Percentiles rank a stretch among this genome's conserved stretches.
Conservation (phyloP, 495 filamentous ascomycete species). For the Podospora anserina region DNA sequence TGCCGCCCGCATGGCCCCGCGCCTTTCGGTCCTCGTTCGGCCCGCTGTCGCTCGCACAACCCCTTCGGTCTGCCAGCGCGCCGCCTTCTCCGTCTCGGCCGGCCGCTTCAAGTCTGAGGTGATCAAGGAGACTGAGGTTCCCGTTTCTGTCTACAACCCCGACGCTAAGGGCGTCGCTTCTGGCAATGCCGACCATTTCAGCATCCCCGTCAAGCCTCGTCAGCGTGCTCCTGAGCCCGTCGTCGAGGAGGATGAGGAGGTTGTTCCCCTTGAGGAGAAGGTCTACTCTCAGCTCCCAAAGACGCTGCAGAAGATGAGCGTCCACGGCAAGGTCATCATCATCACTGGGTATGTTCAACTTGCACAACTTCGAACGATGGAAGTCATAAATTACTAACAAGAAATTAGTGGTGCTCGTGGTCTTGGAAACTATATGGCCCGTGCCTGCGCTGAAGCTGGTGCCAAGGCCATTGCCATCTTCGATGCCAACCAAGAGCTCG, state of each 20-base stretch:
- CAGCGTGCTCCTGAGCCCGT: slow-evolving; percentile 34
- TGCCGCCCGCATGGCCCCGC: slow-evolving; percentile 33
- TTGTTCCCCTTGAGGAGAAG: slow-evolving; percentile 44
- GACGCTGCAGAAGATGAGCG: slow-evolving; percentile 61
- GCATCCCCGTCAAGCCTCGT: slow-evolving; percentile 70
- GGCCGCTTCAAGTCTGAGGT: slow-evolving; percentile 44
- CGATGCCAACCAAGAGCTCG: slow-evolving; percentile 70
- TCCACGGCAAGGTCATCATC: slow-evolving; percentile 65
- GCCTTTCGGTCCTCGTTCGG: slow-evolving; percentile 36
- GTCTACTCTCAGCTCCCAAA: slow-evolving; percentile 51
- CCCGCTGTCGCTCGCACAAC: slow-evolving; percentile 23
- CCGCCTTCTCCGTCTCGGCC: slow-evolving; percentile 39
- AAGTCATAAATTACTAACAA: slow-evolving; percentile 23
- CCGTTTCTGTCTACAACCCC: slow-evolving; percentile 47
- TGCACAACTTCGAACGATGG: background rate
- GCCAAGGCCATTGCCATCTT: slow-evolving; percentile 70
- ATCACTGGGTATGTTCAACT: slow-evolving; percentile 61
- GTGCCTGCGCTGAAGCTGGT: slow-evolving; percentile 69
- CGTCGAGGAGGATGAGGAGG: slow-evolving; percentile 29
- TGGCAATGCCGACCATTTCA: slow-evolving; percentile 61
- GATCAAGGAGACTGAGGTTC: slow-evolving; percentile 49
- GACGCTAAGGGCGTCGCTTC: slow-evolving; percentile 42
- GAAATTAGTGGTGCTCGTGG: slow-evolving; percentile 65
- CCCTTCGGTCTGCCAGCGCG: slow-evolving; percentile 28
- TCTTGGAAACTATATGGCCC: slow-evolving; percentile 73